These are phyloP conservation scores for Ceratocystiopsis sp. DNA, from an alignment of 2,329 filamentous ascomycete genomes.

Conservation along the genomic window DNA sequence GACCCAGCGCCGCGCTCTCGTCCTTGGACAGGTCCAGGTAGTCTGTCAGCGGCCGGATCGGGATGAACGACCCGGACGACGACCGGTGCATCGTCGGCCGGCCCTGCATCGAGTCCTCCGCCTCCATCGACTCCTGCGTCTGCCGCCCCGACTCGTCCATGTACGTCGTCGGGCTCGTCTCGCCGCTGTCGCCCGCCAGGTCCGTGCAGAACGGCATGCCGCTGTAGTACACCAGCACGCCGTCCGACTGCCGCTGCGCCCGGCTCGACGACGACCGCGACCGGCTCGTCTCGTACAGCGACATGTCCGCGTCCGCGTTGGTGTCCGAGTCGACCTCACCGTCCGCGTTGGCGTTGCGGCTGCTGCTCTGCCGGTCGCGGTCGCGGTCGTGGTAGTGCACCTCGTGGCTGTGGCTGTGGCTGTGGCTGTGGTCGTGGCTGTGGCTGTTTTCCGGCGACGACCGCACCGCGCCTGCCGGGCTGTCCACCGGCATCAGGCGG, in stretches of 20 bases:
- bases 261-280: conserved; percentile 29
- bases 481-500: conserved; percentile 16
- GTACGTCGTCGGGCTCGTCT: conserved; percentile 29
- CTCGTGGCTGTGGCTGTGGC: background rate
- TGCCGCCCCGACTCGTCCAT: conserved; percentile 29
- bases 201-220: conserved; percentile 69
- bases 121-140: conserved; percentile 14
- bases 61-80: conserved; percentile 33
- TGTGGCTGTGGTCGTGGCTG: conserved; percentile 13
- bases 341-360: conserved; percentile 27
- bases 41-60: conserved; percentile 32
- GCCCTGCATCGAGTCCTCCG: conserved; percentile 6
- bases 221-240: conserved; percentile 70
- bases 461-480: conserved; percentile 15
- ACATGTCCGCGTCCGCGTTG: conserved; percentile 20
- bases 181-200: conserved; percentile 45
- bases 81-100: conserved; percentile 20
- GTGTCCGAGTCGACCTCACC: conserved; percentile 16
- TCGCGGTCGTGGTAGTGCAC: background rate
- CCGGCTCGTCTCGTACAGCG: conserved; percentile 28
- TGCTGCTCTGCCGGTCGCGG: background rate
- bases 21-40: conserved; percentile 7
- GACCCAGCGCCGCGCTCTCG: conserved; percentile 4
- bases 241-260: conserved; percentile 42
- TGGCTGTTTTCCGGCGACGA: background rate